These are phyloP conservation scores for Dactylella cylindrospora DNA, from an alignment of 2,329 filamentous ascomycete genomes.

Conservation along the genomic window DNA sequence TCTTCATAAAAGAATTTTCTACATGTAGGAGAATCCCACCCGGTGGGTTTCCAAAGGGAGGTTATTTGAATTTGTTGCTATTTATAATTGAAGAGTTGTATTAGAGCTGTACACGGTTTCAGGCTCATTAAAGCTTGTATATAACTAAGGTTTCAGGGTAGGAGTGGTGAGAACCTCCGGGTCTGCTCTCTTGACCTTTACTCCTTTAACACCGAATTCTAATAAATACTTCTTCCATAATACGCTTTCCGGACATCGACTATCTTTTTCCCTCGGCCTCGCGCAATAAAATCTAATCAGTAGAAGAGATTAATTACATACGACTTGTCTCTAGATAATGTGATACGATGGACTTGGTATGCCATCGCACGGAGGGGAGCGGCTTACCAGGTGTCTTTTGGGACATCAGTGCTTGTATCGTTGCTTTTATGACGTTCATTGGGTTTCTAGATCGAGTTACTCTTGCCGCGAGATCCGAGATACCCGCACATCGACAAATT, in stretches of 20 bases:
- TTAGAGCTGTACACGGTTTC: no score
- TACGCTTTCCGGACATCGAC: slow-evolving; percentile 97
- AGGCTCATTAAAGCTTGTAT: no score
- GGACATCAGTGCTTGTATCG: slow-evolving; percentile 76
- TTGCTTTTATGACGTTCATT: slow-evolving; percentile 96
- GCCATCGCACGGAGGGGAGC: not conserved
- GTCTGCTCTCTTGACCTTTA: no score
- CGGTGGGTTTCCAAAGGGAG: no score
- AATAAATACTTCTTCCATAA: slow-evolving; percentile 57
- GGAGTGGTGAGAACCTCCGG: no score
- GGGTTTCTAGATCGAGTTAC: slow-evolving; percentile 87
- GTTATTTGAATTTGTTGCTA: no score
- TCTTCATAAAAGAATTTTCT: no score
- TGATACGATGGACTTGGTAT: not conserved
- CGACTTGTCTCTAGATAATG: not conserved
- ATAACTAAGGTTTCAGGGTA: no score
- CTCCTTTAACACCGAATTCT: not conserved
- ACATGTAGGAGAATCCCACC: no score
- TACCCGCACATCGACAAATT: slow-evolving; percentile 82
- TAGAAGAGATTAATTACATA: not conserved
- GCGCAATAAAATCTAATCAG: slow-evolving; percentile 71
- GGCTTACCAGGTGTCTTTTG: slow-evolving; percentile 68
- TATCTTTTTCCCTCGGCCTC: slow-evolving; percentile 87
- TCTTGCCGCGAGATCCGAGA: slow-evolving; percentile 79
- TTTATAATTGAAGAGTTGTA: no score